Evolutionary conservation across 306 rosid genomes (phyloP).

Genomic region (Cicer chorassanicum): DNA sequence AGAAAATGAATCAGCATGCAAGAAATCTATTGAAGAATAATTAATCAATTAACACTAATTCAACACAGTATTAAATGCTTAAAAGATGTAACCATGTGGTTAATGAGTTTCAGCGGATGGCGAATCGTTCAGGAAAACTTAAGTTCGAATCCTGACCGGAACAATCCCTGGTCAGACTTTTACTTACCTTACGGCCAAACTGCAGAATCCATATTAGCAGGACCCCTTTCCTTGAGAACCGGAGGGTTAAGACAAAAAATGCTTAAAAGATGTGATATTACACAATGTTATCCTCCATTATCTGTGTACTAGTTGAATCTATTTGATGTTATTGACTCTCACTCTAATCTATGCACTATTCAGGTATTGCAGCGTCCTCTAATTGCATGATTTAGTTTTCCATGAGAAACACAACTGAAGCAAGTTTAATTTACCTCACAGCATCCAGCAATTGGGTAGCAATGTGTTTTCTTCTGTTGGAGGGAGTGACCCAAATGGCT

Average conservation of each 20-base stretch:
- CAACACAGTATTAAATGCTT: conserved; percentile 3
- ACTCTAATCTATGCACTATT: background rate
- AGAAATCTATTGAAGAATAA: conserved; percentile 9
- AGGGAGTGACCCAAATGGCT: conserved; percentile 87
- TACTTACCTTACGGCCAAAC: too few species aligned
- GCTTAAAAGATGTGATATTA: conserved; percentile 7
- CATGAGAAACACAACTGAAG: background rate
- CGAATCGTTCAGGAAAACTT: too few species aligned
- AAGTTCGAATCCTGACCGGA: too few species aligned
- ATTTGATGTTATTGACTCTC: conserved; percentile 17
- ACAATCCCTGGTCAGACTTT: too few species aligned
- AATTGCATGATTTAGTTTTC: conserved; percentile 2
- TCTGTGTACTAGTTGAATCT: conserved; percentile 7
- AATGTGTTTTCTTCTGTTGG: conserved; percentile 72
- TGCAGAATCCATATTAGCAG: too few species aligned
- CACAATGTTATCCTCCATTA: background rate
- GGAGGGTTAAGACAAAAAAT: background rate
- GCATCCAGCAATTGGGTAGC: conserved; percentile 78
- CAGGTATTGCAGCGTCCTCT: background rate
- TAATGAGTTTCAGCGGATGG: too few species aligned
- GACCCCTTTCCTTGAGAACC: too few species aligned
- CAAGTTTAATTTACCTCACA: conserved; percentile 59
- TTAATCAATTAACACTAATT: conserved; percentile 5
- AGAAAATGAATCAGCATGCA: conserved; percentile 19
- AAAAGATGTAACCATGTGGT: background rate